A percentile compares a stretch with the other conserved stretches of the same genome.
phyloP scores from a whole-genome alignment of 2,329 filamentous ascomycete genomes.

The Epichloe gansuensis region DNA sequence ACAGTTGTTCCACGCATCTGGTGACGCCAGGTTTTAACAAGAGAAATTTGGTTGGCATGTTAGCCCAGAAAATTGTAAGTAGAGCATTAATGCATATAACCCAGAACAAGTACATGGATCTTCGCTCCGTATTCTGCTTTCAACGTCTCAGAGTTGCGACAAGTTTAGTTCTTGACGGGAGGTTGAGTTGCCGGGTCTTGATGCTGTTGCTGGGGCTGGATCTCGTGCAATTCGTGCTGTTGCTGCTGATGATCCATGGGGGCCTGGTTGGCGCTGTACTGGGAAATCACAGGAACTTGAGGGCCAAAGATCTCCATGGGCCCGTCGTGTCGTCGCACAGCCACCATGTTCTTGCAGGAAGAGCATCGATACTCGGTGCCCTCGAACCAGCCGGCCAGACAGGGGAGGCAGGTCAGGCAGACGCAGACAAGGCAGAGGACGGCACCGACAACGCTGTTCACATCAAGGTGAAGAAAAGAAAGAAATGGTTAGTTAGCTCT shows the following conservation, averaged over 20 bases:
- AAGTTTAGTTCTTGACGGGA: neutral
- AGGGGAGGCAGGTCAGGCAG: conserved; percentile 20
- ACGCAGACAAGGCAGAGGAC: conserved; percentile 20
- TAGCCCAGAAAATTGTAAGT: neutral
- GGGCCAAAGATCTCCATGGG: conserved; percentile 13
- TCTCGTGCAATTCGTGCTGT: conserved; percentile 1
- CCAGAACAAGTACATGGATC: neutral
- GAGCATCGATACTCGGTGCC: conserved; percentile 18
- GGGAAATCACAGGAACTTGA: conserved; percentile 5
- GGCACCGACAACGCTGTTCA: conserved; percentile 14
- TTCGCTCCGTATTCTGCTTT: no score
- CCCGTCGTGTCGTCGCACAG: conserved; percentile 11
- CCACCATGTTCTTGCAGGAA: conserved; percentile 18
- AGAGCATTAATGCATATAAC: neutral
- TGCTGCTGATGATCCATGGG: conserved; percentile 4
- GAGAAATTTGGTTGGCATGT: neutral
- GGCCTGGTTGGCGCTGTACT: conserved; percentile 8
- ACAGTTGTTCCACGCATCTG: no score
- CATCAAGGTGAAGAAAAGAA: no score
- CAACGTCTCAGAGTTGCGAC: neutral
- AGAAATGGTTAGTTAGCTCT: neutral
- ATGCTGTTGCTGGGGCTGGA: conserved; percentile 1
- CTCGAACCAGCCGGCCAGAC: conserved; percentile 21
- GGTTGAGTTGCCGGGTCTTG: neutral
- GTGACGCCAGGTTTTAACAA: no score